Conservation (phyloP, 441 rosid genomes). For the Isatis lusitanica region DNA sequence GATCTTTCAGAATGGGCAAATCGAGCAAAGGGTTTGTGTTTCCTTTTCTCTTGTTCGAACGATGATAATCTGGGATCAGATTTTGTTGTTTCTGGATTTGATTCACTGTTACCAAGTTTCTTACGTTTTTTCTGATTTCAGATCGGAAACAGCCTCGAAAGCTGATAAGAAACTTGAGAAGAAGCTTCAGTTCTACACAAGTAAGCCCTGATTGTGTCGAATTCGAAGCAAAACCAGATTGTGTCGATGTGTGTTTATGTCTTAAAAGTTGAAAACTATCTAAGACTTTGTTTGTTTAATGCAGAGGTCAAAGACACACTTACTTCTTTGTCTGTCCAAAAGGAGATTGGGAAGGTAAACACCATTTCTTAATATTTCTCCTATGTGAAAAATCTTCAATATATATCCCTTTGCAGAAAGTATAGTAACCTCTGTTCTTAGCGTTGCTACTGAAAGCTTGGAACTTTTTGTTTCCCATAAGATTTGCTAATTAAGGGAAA, state of each 20-base stretch:
- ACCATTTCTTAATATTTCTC: too few relatives aligned
- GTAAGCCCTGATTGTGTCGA: slow-evolving; percentile 35
- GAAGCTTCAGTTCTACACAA: slow-evolving; percentile 69
- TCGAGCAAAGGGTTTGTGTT: slow-evolving; percentile 29
- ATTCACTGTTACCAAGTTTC: background rate
- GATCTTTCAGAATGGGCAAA: slow-evolving; percentile 34
- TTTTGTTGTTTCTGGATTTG: background rate
- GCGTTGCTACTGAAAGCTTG: background rate
- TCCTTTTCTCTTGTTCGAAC: slow-evolving; percentile 9
- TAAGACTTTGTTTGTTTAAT: slow-evolving; percentile 16
- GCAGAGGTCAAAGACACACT: slow-evolving; percentile 79
- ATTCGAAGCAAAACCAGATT: background rate
- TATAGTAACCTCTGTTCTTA: slow-evolving; percentile 3
- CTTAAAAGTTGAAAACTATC: background rate
- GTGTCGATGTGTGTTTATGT: slow-evolving; percentile 4
- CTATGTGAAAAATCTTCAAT: background rate
- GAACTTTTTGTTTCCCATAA: background rate
- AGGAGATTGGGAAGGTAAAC: slow-evolving; percentile 59
- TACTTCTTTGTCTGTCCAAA: slow-evolving; percentile 56
- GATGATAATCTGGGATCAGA: background rate
- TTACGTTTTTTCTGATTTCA: slow-evolving; percentile 14
- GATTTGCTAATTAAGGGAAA: background rate
- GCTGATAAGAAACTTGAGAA: slow-evolving; percentile 65
- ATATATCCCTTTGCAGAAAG: background rate
- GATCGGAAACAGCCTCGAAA: slow-evolving; percentile 47